These are phyloP conservation scores for Schizophyllum commune DNA, from an alignment of 1,284 basidiomycete species.

Conservation along the genomic window DNA sequence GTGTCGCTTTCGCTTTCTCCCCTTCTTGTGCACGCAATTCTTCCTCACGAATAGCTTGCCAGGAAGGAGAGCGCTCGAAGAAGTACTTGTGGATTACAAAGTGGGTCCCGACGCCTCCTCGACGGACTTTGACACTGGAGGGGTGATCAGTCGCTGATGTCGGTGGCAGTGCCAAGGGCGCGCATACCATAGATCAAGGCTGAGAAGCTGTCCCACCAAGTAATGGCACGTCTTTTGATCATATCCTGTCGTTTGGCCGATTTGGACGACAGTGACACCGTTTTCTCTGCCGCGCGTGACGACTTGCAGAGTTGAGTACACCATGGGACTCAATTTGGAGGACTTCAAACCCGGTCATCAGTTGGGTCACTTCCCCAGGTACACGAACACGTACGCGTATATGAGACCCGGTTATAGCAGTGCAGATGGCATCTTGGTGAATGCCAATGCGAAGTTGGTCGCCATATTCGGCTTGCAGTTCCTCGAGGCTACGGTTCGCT, in stretches of 20 bases:
- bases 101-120: slow-evolving; percentile 69
- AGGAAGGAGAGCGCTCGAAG: slow-evolving; percentile 59
- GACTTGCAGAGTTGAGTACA: slow-evolving; percentile 81
- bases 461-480: slow-evolving; percentile 48
- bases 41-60: slow-evolving; percentile 66
- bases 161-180: background rate
- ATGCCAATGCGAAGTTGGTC: slow-evolving; percentile 66
- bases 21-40: slow-evolving; percentile 36
- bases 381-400: slow-evolving; percentile 44
- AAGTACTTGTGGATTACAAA: slow-evolving; percentile 74
- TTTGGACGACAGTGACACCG: slow-evolving; percentile 71
- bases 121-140: slow-evolving; percentile 61
- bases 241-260: slow-evolving; percentile 74
- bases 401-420: slow-evolving; percentile 78
- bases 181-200: slow-evolving; percentile 67
- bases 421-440: slow-evolving; percentile 65
- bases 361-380: slow-evolving; percentile 3
- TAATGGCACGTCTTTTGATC: slow-evolving; percentile 90
- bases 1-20: slow-evolving; percentile 20
- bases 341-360: slow-evolving; percentile 37
- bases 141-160: background rate
- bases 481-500: slow-evolving; percentile 40
- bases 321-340: slow-evolving; percentile 72
- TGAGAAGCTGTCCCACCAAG: slow-evolving; percentile 65
- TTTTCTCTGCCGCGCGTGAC: slow-evolving; percentile 72